These are phyloP conservation scores for Echeveria elegans DNA, from an alignment of 164 flowering plant genomes.

Conservation along the genomic window DNA sequence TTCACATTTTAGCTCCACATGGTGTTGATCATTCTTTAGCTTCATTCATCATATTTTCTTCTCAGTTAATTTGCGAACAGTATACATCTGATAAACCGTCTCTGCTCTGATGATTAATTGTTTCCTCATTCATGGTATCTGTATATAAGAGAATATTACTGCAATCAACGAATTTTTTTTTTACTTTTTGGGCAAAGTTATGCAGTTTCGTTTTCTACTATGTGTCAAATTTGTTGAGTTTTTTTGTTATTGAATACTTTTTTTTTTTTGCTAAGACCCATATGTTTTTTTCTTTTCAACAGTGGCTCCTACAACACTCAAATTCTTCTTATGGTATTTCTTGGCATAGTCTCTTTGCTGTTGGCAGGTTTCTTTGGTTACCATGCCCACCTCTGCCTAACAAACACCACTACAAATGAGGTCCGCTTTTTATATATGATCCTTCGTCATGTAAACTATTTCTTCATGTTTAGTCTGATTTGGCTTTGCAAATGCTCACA, in stretches of 20 bases:
- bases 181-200: too few species aligned
- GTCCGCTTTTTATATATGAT: slow-evolving; percentile 22
- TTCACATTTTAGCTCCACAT: slow-evolving; percentile 64
- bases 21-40: slow-evolving; percentile 47
- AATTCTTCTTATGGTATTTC: slow-evolving; percentile 80
- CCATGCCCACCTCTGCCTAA: slow-evolving; percentile 72
- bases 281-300: slow-evolving; percentile 18
- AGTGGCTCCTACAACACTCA: slow-evolving; percentile 97
- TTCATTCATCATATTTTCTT: neutral
- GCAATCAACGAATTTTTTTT: too few species aligned
- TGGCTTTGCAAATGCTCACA: slow-evolving; percentile 69
- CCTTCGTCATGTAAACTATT: too few species aligned
- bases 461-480: too few species aligned
- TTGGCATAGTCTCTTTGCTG: slow-evolving; percentile 61
- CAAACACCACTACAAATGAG: slow-evolving; percentile 94
- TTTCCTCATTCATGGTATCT: too few species aligned
- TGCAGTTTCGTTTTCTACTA: too few species aligned
- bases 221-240: too few species aligned
- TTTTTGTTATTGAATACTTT: neutral
- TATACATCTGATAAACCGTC: neutral
- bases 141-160: too few species aligned
- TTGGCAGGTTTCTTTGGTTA: slow-evolving; percentile 81
- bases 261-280: neutral
- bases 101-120: too few species aligned
- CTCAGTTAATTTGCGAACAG: neutral